phyloP scores from a whole-genome alignment of 495 filamentous ascomycete genomes.

The Aspergillus cavernicola region DNA sequence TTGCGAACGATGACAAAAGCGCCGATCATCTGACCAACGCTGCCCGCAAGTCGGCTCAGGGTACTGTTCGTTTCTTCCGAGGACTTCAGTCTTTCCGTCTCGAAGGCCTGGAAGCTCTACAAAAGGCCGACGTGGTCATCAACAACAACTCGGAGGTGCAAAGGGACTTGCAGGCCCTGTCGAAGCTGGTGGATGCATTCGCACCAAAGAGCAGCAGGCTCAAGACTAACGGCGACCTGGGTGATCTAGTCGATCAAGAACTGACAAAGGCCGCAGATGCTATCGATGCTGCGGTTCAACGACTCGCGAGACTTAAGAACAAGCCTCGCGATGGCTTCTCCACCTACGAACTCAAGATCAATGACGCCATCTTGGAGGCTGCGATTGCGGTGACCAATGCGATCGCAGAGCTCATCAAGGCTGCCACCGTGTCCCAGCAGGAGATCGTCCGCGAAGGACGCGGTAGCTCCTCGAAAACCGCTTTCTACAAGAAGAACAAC shows the following conservation, averaged over 20 bases:
- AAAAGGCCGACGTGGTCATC: slow-evolving; percentile 93
- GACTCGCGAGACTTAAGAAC: slow-evolving; percentile 84
- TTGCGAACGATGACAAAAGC: slow-evolving; percentile 94
- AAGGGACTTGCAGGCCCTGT: slow-evolving; percentile 82
- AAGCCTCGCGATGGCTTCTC: slow-evolving; percentile 92
- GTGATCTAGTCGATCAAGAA: slow-evolving; percentile 89
- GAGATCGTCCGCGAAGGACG: slow-evolving; percentile 97
- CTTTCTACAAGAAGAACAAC: slow-evolving; percentile 99
- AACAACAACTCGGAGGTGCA: slow-evolving; percentile 95
- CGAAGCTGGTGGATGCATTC: slow-evolving; percentile 87
- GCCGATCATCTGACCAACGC: slow-evolving; percentile 76
- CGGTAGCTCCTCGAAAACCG: slow-evolving; percentile 81
- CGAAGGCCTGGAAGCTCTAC: slow-evolving; percentile 77
- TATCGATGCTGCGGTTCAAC: slow-evolving; percentile 85
- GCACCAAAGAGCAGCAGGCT: slow-evolving; percentile 80
- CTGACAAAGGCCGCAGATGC: slow-evolving; percentile 91
- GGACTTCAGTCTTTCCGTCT: slow-evolving; percentile 89
- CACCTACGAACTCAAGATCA: slow-evolving; percentile 93
- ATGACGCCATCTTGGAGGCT: slow-evolving; percentile 90
- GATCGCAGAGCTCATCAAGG: slow-evolving; percentile 93
- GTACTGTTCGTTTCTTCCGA: slow-evolving; percentile 94
- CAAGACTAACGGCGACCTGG: slow-evolving; percentile 77
- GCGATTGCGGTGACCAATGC: slow-evolving; percentile 95
- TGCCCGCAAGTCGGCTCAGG: slow-evolving; percentile 78
- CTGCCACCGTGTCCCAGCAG: slow-evolving; percentile 87